Base-by-base conservation (phyloP, 805 yeast species). In the Ogataea ramenticola region DNA sequence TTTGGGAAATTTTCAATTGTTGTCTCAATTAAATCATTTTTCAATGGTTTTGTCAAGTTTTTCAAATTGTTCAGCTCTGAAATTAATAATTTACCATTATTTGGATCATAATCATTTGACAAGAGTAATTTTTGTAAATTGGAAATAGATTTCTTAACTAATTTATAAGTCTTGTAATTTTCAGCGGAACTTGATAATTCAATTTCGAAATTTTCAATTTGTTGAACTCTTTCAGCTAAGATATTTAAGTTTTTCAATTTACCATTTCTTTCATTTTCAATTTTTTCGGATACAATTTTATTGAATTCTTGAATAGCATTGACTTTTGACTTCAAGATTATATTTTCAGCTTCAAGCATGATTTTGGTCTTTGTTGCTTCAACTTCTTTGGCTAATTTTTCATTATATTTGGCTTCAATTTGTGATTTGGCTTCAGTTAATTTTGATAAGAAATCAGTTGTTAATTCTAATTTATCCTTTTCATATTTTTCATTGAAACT, bases 191-290 rank as follows among this genome's bases (percentile, higher is more conserved):
- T 62, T 54, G 77, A 52, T 50, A 67, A 44, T 57, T 65, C 53
- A 60, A 62, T 43, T 50, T 70, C 82, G 46, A 84, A 67, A 29
- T 71, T 64, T 58, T 77, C 82, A 47, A 91, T 70, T 31, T 74
- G 71, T 22, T 64, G 68, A 42, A 85, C 68, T 53, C 79, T 72
- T 11, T 66, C 49, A 52, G 75, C 69, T 44, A 93, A 71, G 45
- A 79, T 76, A 30, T 74, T 72, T 55, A 93, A 71, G 54, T 82
- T 72, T 39, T 83, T 72, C 54, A 90, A 75, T 58, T 93, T 81
- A 24, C 89, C 87, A 49, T 81, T 72, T 66, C 98, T 81, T 70
- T 85, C 95, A 12, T 61, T 49, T 49, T 83, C 90, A 43, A 90
- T 74, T 46, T 74, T 74, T 43, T 75, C 72, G 39, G 72, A 60